A percentile compares a stretch with the other conserved stretches of the same genome.
Evolutionary conservation across 2,329 filamentous ascomycete species (phyloP).

Genomic region (Arthrobotrys pseudoclavata): DNA sequence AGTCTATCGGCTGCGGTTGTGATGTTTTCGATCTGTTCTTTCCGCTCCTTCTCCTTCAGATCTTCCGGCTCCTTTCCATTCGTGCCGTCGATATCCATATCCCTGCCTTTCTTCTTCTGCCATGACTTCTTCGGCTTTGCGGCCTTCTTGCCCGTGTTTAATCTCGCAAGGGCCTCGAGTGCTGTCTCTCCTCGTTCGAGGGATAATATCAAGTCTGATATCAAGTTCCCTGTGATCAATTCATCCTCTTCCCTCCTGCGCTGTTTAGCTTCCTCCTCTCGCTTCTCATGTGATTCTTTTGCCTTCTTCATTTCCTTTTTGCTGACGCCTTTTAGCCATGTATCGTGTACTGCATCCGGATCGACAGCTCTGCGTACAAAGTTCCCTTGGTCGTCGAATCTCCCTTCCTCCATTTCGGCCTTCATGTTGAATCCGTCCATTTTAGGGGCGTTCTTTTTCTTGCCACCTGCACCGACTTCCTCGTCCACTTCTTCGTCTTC

Average conservation of each 20-base stretch:
- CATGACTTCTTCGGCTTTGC: conserved; percentile 72
- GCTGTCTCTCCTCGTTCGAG: conserved; percentile 87
- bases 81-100: conserved; percentile 78
- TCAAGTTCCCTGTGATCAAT: conserved; percentile 78
- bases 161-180: conserved; percentile 85
- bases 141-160: conserved; percentile 77
- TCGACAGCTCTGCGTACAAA: conserved; percentile 90
- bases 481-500: conserved; percentile 83
- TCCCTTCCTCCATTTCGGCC: conserved; percentile 88
- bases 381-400: conserved; percentile 91
- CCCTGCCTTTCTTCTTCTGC: conserved; percentile 73
- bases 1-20: conserved; percentile 92
- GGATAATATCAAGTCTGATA: conserved; percentile 78
- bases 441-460: conserved; percentile 93
- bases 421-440: conserved; percentile 97
- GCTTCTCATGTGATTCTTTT: conserved; percentile 85
- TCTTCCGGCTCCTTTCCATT: conserved; percentile 71
- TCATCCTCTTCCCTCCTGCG: conserved; percentile 81
- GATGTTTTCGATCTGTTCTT: conserved; percentile 81
- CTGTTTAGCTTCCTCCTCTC: conserved; percentile 81
- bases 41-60: conserved; percentile 77
- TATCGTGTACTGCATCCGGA: conserved; percentile 89
- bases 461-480: conserved; percentile 88
- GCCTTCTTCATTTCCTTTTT: conserved; percentile 94
- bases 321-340: conserved; percentile 90